Percentiles rank a stretch among this genome's conserved stretches.
These are phyloP conservation scores for Puccinia horiana DNA, from an alignment of 1,284 basidiomycete species.

Conservation along the genomic window DNA sequence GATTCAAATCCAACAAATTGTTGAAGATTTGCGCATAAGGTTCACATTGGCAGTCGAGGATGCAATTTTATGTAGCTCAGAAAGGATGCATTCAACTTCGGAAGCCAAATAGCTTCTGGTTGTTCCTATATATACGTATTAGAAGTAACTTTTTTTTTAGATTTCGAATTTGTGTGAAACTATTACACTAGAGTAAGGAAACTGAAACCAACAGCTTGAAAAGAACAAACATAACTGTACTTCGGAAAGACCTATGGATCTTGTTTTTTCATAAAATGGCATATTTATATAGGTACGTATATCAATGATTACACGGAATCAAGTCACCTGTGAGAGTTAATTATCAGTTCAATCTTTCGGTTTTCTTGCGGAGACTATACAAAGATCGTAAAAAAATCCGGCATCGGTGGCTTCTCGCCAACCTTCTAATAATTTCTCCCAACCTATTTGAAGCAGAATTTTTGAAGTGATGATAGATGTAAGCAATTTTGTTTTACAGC, in stretches of 20 bases:
- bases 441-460: background rate
- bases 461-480: background rate
- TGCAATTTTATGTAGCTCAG: too few relatives aligned
- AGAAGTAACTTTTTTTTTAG: too few relatives aligned
- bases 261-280: background rate
- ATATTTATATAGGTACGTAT: background rate
- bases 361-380: slow-evolving; percentile 24
- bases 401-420: slow-evolving; percentile 13
- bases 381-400: slow-evolving; percentile 30
- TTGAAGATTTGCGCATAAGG: too few relatives aligned
- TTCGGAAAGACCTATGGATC: background rate
- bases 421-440: slow-evolving; percentile 1
- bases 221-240: too few relatives aligned
- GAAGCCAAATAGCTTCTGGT: too few relatives aligned
- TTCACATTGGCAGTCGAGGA: too few relatives aligned
- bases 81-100: too few relatives aligned
- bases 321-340: background rate
- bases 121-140: too few relatives aligned
- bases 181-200: too few relatives aligned
- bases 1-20: too few relatives aligned
- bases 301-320: background rate
- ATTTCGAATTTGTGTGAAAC: too few relatives aligned
- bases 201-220: too few relatives aligned
- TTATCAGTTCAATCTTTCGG: background rate
- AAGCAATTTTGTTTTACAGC: background rate